Conservation (phyloP, 106 monocot species). For the Acorus calamus region DNA sequence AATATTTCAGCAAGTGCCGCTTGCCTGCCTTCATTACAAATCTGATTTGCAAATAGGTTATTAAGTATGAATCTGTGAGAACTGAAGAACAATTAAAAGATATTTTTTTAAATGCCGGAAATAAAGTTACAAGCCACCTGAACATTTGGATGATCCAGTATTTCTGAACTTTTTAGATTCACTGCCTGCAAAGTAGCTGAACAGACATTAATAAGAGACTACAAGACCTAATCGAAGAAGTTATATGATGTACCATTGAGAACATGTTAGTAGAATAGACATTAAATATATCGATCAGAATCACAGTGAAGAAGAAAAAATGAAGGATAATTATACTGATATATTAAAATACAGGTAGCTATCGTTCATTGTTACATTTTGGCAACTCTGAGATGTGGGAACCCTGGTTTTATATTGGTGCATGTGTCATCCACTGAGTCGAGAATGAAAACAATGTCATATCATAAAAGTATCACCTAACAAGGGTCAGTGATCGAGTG, state of each 20-base stretch:
- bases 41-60: constrained; percentile 23
- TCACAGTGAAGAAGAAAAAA: constrained; percentile 1
- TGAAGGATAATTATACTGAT: no score
- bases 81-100: neutral
- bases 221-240: no score
- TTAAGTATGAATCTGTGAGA: neutral
- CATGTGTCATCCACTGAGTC: no score
- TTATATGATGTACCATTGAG: neutral
- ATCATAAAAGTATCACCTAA: no score
- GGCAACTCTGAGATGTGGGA: no score
- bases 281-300: neutral
- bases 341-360: no score
- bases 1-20: constrained; percentile 69
- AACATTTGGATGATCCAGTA: constrained; percentile 41
- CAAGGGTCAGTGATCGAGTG: no score
- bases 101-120: neutral
- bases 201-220: no score
- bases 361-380: no score
- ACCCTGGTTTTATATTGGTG: no score
- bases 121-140: constrained; percentile 25
- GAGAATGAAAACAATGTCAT: no score
- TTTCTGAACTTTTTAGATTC: constrained; percentile 65
- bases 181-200: constrained; percentile 49
- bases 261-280: neutral
- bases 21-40: constrained; percentile 53